phyloP scores from a whole-genome alignment of 2,329 filamentous ascomycete species.

The Exophiala oligosperma region DNA sequence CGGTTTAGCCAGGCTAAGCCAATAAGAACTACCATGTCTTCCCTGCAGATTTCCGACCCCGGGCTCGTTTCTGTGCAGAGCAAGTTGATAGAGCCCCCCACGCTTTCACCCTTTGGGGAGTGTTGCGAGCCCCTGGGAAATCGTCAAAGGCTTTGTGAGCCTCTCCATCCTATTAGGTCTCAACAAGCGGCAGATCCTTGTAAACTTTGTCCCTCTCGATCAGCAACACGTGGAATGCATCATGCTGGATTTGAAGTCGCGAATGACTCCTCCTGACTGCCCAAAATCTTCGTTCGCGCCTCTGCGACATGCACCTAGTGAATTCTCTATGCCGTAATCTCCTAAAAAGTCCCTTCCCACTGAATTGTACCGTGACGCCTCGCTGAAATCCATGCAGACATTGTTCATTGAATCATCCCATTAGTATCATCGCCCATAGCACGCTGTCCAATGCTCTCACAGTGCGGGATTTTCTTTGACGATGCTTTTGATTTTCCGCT shows the following conservation, averaged over 20 bases:
- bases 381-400: conserved; percentile 14
- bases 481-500: conserved; percentile 80
- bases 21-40: neutral
- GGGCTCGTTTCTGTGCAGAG: conserved; percentile 4
- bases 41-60: conserved; percentile 20
- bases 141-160: neutral
- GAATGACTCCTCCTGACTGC: no score
- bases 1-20: neutral
- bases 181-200: neutral
- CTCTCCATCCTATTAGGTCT: neutral
- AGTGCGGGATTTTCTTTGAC: conserved; percentile 84
- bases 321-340: conserved; percentile 4
- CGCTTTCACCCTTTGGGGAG: conserved; percentile 16
- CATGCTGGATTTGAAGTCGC: neutral
- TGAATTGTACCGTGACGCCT: conserved; percentile 7
- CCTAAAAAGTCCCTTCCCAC: conserved; percentile 9
- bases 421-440: neutral
- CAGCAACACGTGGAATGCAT: neutral
- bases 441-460: conserved; percentile 8
- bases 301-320: neutral
- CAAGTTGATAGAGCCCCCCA: conserved; percentile 11
- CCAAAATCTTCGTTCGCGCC: no score
- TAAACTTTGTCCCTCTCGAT: neutral
- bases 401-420: conserved; percentile 4
- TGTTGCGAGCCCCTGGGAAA: neutral